Evolutionary conservation across 305 asterid species (phyloP).

Genomic region (Monarda citriodora): DNA sequence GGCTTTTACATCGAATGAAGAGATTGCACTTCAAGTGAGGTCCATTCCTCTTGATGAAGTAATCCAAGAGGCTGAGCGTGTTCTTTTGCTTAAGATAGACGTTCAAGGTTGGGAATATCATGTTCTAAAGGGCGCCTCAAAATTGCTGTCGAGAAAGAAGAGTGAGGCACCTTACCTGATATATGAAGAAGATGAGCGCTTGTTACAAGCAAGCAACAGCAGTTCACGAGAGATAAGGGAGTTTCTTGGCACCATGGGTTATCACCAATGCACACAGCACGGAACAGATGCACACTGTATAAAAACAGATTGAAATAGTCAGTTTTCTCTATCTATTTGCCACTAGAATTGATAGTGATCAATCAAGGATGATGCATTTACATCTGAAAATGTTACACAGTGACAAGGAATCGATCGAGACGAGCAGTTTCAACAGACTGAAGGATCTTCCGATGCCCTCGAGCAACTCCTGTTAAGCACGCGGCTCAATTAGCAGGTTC

Average conservation of each 20-base stretch:
- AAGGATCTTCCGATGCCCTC: slow-evolving; percentile 14
- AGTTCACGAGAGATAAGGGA: slow-evolving; percentile 77
- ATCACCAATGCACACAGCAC: slow-evolving; percentile 65
- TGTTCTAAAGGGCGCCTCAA: slow-evolving; percentile 90
- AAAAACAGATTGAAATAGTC: slow-evolving; percentile 54
- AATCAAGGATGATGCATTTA: slow-evolving; percentile 8
- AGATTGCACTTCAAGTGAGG: slow-evolving; percentile 79
- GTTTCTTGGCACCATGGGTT: slow-evolving; percentile 78
- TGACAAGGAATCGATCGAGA: slow-evolving; percentile 10
- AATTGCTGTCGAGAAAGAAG: slow-evolving; percentile 77
- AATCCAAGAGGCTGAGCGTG: slow-evolving; percentile 64
- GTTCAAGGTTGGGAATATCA: slow-evolving; percentile 99
- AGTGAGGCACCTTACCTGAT: slow-evolving; percentile 94
- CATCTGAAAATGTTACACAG: too few relatives aligned
- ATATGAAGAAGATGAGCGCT: slow-evolving; percentile 95
- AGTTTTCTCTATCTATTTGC: not conserved
- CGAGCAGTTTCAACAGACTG: slow-evolving; percentile 2
- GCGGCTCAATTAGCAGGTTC: slow-evolving; percentile 11
- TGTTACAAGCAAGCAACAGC: slow-evolving; percentile 94
- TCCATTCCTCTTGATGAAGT: slow-evolving; percentile 84
- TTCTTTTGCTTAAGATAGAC: slow-evolving; percentile 83
- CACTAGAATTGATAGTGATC: slow-evolving; percentile 6
- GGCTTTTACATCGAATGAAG: slow-evolving; percentile 97
- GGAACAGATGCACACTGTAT: slow-evolving; percentile 99
- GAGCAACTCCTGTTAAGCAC: not conserved